A percentile compares a stretch with the other conserved stretches of the same genome.
Conservation (phyloP, 2,329 filamentous ascomycete species). For the Aspergillus carbonarius region DNA sequence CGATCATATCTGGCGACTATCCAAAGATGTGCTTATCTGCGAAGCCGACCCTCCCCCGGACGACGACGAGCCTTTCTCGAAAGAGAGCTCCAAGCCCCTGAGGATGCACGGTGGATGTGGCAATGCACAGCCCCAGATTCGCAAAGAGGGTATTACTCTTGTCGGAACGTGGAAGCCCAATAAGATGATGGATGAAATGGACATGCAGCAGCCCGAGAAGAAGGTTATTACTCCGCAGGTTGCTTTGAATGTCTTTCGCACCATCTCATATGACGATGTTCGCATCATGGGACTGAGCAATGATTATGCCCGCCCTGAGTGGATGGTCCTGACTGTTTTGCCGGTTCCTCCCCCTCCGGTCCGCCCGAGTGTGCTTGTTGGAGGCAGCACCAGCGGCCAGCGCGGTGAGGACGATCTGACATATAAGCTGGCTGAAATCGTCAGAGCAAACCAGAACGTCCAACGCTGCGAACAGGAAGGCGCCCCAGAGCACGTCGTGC, state of each 20-base stretch:
- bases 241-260: constrained; percentile 81
- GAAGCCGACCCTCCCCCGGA: constrained; percentile 72
- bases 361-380: constrained; percentile 94
- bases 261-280: constrained; percentile 78
- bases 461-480: constrained; percentile 87
- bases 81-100: constrained; percentile 55
- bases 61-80: constrained; percentile 67
- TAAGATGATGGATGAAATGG: constrained; percentile 66
- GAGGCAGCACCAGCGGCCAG: constrained; percentile 86
- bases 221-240: constrained; percentile 77
- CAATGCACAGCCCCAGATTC: constrained; percentile 83
- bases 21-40: constrained; percentile 83
- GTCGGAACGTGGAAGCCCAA: constrained; percentile 73
- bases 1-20: constrained; percentile 85
- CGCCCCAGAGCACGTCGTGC: constrained; percentile 83
- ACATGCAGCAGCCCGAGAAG: constrained; percentile 71
- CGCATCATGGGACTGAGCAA: constrained; percentile 86
- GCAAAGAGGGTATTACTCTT: constrained; percentile 81
- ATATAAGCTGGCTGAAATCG: constrained; percentile 97
- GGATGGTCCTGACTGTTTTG: constrained; percentile 95
- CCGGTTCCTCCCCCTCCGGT: constrained; percentile 95
- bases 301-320: constrained; percentile 94
- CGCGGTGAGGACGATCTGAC: constrained; percentile 98
- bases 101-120: constrained; percentile 86
- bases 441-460: constrained; percentile 94